Evolutionary conservation across 1,139 yeast genomes (phyloP), one percentile per base, ranked within the genome.

Genomic region (Waltiozyma sp.): DNA sequence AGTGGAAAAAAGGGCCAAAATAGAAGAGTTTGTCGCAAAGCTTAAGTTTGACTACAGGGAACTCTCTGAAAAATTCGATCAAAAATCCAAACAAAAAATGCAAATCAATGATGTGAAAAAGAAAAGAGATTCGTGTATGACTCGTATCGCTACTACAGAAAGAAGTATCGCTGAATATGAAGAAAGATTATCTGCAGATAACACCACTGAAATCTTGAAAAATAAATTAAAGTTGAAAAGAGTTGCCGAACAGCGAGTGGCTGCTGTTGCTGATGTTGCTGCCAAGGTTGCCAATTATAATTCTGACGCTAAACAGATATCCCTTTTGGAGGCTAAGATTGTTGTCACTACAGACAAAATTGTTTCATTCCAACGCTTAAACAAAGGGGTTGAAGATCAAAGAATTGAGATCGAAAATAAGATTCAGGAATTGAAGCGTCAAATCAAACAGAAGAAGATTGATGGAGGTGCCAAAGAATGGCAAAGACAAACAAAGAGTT

Each of bases 391-490:
- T 15, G 66, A 64, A 14, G 48, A 56, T 43, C 48, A 67, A 59
- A 43, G 59, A 60, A 42, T 54, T 47, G 41, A 58, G 49, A 34
- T 64, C 57, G 45, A 62, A 55, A 42, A 56, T 7, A 65, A 61
- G 6, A 72, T 69, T 48, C 61, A 62, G 7, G 57, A 57, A 15
- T 74, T 77, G 9, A 68, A 72, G 44, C 52, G 57, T 19, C 62
- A 61, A 38, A 69, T 72, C 43, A 69, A 69, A 39, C 64, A 63
- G 43, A 61, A 68, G 44, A 72, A 66, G 47, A 65, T 69, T 40
- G 67, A 73, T 41, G 72, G 66, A 19, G 72, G 72, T 14, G 71
- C 69, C 15, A 59, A 60, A 39, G 61, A 60, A 40, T 66, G 77
- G 47, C 66, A 66, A 47, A 61, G 60, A 19, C 68, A 66, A 45